These are phyloP conservation scores for Penicillium samsonianum DNA, from an alignment of 495 filamentous ascomycete genomes.

Conservation along the genomic window DNA sequence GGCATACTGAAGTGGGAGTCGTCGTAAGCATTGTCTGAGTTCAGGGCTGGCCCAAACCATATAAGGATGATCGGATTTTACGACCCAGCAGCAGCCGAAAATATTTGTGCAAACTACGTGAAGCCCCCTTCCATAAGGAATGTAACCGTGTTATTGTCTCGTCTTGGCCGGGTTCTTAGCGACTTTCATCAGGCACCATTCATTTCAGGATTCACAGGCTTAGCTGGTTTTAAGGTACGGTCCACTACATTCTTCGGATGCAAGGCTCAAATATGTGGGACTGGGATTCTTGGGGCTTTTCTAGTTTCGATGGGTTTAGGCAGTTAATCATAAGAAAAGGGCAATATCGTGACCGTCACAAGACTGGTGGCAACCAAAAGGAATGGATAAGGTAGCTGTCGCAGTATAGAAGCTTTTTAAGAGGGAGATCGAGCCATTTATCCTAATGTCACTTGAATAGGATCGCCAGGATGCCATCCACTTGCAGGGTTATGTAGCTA, in stretches of 20 bases:
- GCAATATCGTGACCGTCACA: no score
- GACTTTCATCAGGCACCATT: not conserved
- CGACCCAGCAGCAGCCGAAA: not conserved
- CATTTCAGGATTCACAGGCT: not conserved
- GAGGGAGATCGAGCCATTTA: no score
- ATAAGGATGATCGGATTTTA: conserved; percentile 5
- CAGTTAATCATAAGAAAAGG: no score
- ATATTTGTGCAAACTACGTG: not conserved
- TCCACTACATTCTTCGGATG: conserved; percentile 21
- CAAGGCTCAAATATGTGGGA: conserved; percentile 23
- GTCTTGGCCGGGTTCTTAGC: not conserved
- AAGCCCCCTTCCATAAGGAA: conserved; percentile 8
- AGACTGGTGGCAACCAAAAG: no score
- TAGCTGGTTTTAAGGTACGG: conserved; percentile 18
- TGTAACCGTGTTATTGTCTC: conserved; percentile 10
- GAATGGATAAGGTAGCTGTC: no score
- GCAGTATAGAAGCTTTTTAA: no score
- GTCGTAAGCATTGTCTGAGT: conserved; percentile 16
- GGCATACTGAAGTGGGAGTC: conserved; percentile 17
- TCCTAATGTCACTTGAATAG: no score
- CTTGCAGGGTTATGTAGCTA: no score
- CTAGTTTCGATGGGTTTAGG: no score
- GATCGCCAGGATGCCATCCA: no score
- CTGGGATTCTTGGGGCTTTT: not conserved
- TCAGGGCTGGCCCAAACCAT: conserved; percentile 11